These are phyloP conservation scores for Coelomomyces lativittatus DNA, from an alignment of 371 early-diverging fungal genomes.

Conservation along the genomic window DNA sequence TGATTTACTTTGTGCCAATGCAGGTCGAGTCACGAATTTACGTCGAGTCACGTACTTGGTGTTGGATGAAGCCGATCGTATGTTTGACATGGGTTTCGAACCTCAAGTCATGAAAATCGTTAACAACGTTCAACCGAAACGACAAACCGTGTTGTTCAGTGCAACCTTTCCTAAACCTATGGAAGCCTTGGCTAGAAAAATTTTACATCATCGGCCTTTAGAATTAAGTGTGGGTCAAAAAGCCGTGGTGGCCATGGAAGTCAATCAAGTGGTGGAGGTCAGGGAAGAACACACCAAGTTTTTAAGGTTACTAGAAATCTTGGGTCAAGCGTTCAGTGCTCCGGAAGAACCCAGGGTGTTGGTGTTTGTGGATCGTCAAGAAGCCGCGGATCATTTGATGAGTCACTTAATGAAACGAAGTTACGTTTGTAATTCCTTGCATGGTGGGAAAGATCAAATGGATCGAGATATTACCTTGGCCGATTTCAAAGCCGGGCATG, in stretches of 20 bases:
- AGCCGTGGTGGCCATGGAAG: constrained; percentile 69
- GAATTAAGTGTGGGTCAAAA: constrained; percentile 90
- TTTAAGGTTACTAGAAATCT: constrained; percentile 63
- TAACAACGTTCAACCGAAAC: constrained; percentile 77
- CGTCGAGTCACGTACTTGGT: constrained; percentile 87
- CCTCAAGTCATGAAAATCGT: constrained; percentile 94
- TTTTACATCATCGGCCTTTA: constrained; percentile 60
- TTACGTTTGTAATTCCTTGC: constrained; percentile 77
- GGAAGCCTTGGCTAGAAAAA: constrained; percentile 89
- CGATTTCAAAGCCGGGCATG: constrained; percentile 77
- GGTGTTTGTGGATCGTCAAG: constrained; percentile 90
- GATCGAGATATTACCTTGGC: constrained; percentile 82
- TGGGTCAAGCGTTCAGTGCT: constrained; percentile 51
- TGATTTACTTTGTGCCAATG: constrained; percentile 89
- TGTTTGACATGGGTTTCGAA: constrained; percentile 97
- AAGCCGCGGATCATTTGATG: constrained; percentile 75
- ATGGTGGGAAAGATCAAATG: constrained; percentile 91
- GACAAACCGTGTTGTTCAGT: constrained; percentile 83
- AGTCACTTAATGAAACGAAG: constrained; percentile 66
- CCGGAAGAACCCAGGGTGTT: constrained; percentile 40
- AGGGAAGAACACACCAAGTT: constrained; percentile 65
- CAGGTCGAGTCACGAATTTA: constrained; percentile 86
- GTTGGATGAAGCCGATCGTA: constrained; percentile 95
- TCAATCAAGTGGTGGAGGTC: constrained; percentile 76
- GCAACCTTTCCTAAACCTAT: constrained; percentile 94